A percentile compares a stretch with the other conserved stretches of the same genome.
These are phyloP conservation scores for Cyclostephanos tholiformis DNA, from an alignment of 108 stramenopile species.

Conservation along the genomic window DNA sequence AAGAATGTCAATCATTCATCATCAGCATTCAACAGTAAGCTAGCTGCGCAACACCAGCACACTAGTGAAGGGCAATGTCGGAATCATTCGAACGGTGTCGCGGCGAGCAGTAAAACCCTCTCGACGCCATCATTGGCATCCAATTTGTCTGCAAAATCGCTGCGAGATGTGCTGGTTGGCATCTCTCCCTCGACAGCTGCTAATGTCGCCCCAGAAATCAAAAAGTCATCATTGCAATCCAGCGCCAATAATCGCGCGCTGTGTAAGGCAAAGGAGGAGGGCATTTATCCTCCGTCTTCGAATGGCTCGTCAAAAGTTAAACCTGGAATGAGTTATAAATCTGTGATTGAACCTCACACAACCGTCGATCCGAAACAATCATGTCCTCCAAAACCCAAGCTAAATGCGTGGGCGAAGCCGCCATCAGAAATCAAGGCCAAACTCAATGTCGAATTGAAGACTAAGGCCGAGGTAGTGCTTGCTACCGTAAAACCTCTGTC, in stretches of 20 bases:
- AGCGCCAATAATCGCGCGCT: constrained; percentile 1
- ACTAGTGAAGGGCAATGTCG: constrained; percentile 29
- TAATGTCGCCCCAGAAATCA: background rate
- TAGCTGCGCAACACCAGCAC: background rate
- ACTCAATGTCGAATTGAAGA: constrained; percentile 4
- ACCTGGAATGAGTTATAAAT: constrained; percentile 50
- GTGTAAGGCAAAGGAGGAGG: constrained; percentile 13
- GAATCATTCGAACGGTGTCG: constrained; percentile 13
- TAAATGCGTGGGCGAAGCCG: constrained; percentile 24
- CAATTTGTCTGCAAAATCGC: constrained; percentile 24
- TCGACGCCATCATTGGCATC: constrained; percentile 7
- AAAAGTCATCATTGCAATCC: constrained; percentile 5
- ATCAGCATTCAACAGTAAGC: constrained; percentile 5
- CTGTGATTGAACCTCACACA: constrained; percentile 39
- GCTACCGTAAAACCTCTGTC: background rate
- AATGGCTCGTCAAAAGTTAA: constrained; percentile 38
- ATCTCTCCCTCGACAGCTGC: constrained; percentile 4
- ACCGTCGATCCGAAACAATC: constrained; percentile 2
- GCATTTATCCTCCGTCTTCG: constrained; percentile 4
- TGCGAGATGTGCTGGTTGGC: constrained; percentile 37
- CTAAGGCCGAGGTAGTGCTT: background rate
- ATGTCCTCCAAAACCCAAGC: constrained; percentile 19
- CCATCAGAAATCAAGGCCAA: constrained; percentile 12
- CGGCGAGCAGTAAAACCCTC: background rate
- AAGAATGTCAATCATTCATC: constrained; percentile 25